These are phyloP conservation scores for Penicillium sclerotigenum DNA, from an alignment of 2,329 filamentous ascomycete genomes.

Conservation along the genomic window DNA sequence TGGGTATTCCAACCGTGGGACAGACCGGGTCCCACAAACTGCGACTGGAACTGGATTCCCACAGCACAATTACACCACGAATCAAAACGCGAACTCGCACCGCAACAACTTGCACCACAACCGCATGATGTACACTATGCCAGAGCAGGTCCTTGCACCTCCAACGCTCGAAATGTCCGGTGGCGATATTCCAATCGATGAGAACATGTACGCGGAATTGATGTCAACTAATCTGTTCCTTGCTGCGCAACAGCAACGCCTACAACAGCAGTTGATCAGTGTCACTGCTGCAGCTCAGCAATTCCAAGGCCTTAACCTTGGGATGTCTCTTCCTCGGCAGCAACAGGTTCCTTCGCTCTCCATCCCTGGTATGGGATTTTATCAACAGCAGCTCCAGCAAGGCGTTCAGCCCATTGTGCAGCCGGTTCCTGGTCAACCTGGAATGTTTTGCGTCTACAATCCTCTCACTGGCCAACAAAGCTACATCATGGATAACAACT, in stretches of 20 bases:
- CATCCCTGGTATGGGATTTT: conserved; percentile 56
- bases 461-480: conserved; percentile 79
- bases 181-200: conserved; percentile 73
- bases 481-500: conserved; percentile 70
- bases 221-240: conserved; percentile 89
- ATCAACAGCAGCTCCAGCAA: conserved; percentile 65
- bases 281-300: conserved; percentile 81
- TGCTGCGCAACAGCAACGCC: conserved; percentile 87
- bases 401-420: conserved; percentile 62
- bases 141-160: conserved; percentile 72
- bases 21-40: conserved; percentile 56
- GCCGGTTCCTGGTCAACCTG: conserved; percentile 66
- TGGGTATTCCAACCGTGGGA: conserved; percentile 41
- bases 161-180: conserved; percentile 69
- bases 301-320: conserved; percentile 73
- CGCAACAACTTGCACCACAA: conserved; percentile 33
- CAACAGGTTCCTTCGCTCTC: conserved; percentile 53
- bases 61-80: conserved; percentile 39
- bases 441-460: conserved; percentile 80
- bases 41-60: conserved; percentile 56
- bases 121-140: conserved; percentile 62
- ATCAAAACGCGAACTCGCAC: conserved; percentile 36
- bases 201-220: conserved; percentile 80
- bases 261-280: conserved; percentile 86
- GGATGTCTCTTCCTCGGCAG: conserved; percentile 37